These are phyloP conservation scores for Backusella sp. DNA, from an alignment of 192 early-diverging fungal genomes.

Conservation along the genomic window DNA sequence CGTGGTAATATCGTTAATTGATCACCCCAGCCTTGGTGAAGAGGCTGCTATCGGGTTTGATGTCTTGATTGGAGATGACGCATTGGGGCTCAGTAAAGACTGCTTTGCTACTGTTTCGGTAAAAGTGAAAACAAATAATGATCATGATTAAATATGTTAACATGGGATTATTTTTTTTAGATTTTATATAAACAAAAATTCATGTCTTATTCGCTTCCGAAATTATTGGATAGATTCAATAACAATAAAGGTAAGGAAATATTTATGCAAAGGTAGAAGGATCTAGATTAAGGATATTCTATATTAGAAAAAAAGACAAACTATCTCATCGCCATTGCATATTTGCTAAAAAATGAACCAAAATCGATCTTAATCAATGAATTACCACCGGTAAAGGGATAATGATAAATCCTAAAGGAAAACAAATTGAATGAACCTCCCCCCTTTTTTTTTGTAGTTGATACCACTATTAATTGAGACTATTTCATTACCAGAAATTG, in stretches of 20 bases:
- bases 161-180: constrained; percentile 28
- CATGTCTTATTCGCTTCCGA: constrained; percentile 74
- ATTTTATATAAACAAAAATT: constrained; percentile 84
- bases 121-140: neutral
- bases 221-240: constrained; percentile 57
- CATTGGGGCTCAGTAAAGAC: constrained; percentile 65
- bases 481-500: constrained; percentile 59
- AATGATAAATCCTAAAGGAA: neutral
- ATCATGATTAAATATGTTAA: neutral
- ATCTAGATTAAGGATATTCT: neutral
- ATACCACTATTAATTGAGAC: constrained; percentile 80
- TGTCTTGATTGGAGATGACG: constrained; percentile 68
- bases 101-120: constrained; percentile 64
- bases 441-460: constrained; percentile 41
- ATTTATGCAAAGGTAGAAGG: constrained; percentile 9
- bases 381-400: constrained; percentile 60
- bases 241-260: constrained; percentile 17
- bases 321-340: constrained; percentile 79
- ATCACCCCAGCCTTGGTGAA: constrained; percentile 40
- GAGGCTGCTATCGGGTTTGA: constrained; percentile 65
- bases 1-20: constrained; percentile 51
- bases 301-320: constrained; percentile 57
- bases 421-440: neutral
- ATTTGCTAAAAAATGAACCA: constrained; percentile 77
- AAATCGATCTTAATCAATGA: constrained; percentile 80